Percentiles rank a stretch among this genome's conserved stretches.
Evolutionary conservation across 2,329 filamentous ascomycete species (phyloP).

Genomic region (Hymenoscyphus albidus): DNA sequence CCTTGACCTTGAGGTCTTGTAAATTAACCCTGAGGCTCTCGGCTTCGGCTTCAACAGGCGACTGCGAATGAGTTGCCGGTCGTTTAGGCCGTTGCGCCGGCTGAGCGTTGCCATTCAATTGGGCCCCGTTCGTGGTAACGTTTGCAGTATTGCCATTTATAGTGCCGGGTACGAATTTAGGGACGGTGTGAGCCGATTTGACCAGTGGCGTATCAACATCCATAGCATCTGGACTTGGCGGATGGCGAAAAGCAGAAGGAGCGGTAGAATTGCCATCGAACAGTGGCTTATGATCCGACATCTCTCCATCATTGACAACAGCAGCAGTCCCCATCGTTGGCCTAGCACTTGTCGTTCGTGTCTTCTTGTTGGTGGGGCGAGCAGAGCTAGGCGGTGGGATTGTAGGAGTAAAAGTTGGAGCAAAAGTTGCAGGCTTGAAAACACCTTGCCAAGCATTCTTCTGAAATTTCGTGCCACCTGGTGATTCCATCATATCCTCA

Average conservation of each 20-base stretch:
- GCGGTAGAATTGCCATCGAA: slow-evolving; percentile 23
- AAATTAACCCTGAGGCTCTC: slow-evolving; percentile 39
- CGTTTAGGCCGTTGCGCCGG: slow-evolving; percentile 47
- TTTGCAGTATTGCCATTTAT: not conserved
- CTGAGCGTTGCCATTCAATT: not conserved
- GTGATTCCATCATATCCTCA: slow-evolving; percentile 27
- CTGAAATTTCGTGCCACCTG: slow-evolving; percentile 32
- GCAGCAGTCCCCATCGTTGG: slow-evolving; percentile 31
- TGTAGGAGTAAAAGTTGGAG: slow-evolving; percentile 16
- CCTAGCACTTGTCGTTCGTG: slow-evolving; percentile 20
- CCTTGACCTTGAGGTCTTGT: slow-evolving; percentile 40
- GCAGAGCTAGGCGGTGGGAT: not conserved
- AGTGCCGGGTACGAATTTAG: slow-evolving; percentile 49
- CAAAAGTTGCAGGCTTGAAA: slow-evolving; percentile 35
- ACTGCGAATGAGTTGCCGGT: slow-evolving; percentile 30
- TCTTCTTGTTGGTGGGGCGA: slow-evolving; percentile 18
- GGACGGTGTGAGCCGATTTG: slow-evolving; percentile 25
- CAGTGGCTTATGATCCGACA: slow-evolving; percentile 28
- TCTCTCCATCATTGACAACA: slow-evolving; percentile 28
- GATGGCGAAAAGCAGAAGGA: slow-evolving; percentile 9
- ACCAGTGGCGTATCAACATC: slow-evolving; percentile 55
- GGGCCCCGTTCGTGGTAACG: not conserved
- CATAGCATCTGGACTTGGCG: slow-evolving; percentile 55
- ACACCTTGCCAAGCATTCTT: slow-evolving; percentile 31
- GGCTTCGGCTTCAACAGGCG: slow-evolving; percentile 22